Percentiles rank a stretch among this genome's conserved stretches.
Conservation (phyloP, 352 stramenopile genomes). For the Phytopythium mirpurense region DNA sequence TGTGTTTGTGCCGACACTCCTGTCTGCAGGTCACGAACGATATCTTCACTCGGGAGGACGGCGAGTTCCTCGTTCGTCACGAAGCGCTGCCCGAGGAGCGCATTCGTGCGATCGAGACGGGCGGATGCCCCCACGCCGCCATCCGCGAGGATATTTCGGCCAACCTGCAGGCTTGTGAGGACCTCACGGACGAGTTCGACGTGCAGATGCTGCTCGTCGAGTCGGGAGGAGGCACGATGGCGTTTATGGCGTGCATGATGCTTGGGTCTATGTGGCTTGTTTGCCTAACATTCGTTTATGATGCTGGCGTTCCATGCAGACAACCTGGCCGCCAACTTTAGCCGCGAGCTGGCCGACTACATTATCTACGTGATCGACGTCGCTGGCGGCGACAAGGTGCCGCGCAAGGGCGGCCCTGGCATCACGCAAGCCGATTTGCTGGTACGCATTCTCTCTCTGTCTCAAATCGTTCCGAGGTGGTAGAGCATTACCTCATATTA, state of each 20-base stretch:
- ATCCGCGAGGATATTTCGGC: conserved; percentile 97
- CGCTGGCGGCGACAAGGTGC: conserved; percentile 96
- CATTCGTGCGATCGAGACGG: conserved; percentile 97
- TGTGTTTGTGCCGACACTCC: not conserved
- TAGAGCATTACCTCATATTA: no score
- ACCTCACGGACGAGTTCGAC: conserved; percentile 88
- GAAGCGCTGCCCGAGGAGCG: conserved; percentile 85
- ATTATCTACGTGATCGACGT: conserved; percentile 99
- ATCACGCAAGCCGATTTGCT: conserved; percentile 97
- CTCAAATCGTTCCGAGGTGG: no score
- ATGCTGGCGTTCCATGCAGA: conserved; percentile 67
- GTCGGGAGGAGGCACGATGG: conserved; percentile 66
- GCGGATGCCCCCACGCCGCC: conserved; percentile 96
- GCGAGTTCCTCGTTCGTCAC: conserved; percentile 96
- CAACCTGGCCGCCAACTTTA: conserved; percentile 98
- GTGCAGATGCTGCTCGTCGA: conserved; percentile 88
- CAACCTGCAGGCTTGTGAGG: conserved; percentile 95
- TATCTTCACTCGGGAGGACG: conserved; percentile 99
- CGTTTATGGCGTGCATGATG: not conserved
- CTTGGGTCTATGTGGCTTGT: no score
- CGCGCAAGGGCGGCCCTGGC: conserved; percentile 95
- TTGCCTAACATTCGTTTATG: conserved; percentile 3
- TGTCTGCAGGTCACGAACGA: conserved; percentile 93
- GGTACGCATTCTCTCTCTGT: no score
- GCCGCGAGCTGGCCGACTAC: conserved; percentile 95